Evolutionary conservation across 306 rosid species (phyloP), one percentile per base, ranked within the genome.

Genomic region (Purshia tridentata): DNA sequence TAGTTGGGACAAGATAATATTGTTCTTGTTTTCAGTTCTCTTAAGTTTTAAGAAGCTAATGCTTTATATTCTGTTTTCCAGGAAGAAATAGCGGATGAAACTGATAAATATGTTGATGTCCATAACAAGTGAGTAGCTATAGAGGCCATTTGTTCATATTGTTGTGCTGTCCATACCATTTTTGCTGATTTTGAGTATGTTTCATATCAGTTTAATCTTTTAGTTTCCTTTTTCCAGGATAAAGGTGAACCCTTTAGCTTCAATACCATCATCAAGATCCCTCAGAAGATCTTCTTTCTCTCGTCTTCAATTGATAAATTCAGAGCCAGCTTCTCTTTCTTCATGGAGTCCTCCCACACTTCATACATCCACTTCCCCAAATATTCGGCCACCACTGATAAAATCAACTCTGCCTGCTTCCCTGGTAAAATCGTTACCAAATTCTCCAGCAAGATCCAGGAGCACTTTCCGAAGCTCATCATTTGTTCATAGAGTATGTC

Each of bases 1-100:
- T 29, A 29, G 35, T 29, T 29, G 35, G 35, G 35, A 29, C 2
- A 29, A 29, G 1, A 29, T 29, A 3, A 29, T 29, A 3, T 29
- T 29, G 35, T 29, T 29, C 35, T 29, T 29, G 35, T 29, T 29
- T 29, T 29, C 2, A 29, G 35, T 1, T 29, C 35, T 29, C 35
- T 29, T 3, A 29, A 29, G 35, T 29, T 29, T 29, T 29, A 29
- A 29, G 35, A 42, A 16, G 13, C 19, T 11, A 14, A 16, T 16
- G 48, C 20, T 19, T 15, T 55, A 57, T 12, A n/a, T 76, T 9
- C 49, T 71, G 9, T 18, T 73, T 59, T 46, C 74, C 35, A 90
- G 96, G 89, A 85, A 48, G 90, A 90, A 70, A 92, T 92, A 76
- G 57, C 79, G 74, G 97, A 93, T 78, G 98, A 93, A 81, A 93